Percentiles rank a stretch among this genome's conserved stretches.
Conservation (phyloP, 2,329 filamentous ascomycete species). For the Calycina herbarum region DNA sequence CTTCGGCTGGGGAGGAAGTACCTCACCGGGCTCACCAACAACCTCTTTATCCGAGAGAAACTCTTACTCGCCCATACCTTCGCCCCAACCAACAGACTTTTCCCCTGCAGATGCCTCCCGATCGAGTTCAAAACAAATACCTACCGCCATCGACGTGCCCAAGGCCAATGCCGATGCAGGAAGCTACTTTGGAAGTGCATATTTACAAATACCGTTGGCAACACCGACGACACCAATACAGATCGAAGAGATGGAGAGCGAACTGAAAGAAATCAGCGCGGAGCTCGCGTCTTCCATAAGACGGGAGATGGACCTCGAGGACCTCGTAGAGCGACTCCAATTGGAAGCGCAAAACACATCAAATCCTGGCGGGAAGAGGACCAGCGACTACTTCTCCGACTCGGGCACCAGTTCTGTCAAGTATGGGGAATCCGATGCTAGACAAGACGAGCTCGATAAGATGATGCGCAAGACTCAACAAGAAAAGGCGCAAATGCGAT, state of each 20-base stretch:
- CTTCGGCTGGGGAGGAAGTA: constrained; percentile 63
- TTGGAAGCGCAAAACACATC: constrained; percentile 64
- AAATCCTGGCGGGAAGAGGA: constrained; percentile 62
- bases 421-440: constrained; percentile 63
- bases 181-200: constrained; percentile 35
- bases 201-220: constrained; percentile 35
- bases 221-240: constrained; percentile 48
- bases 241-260: constrained; percentile 88
- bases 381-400: constrained; percentile 97
- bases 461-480: constrained; percentile 84
- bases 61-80: constrained; percentile 58
- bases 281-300: constrained; percentile 92
- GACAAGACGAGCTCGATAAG: constrained; percentile 74
- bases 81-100: constrained; percentile 47
- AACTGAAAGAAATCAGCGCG: constrained; percentile 87
- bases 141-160: constrained; percentile 36
- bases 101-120: constrained; percentile 31
- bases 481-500: constrained; percentile 81
- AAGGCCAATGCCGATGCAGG: constrained; percentile 44
- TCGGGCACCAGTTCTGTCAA: constrained; percentile 83
- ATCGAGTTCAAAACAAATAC: constrained; percentile 37
- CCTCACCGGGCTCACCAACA: constrained; percentile 56
- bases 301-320: constrained; percentile 94
- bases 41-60: constrained; percentile 58
- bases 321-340: constrained; percentile 85